Conservation (phyloP, 2,329 filamentous ascomycete genomes). For the Trichophaea hybrida region DNA sequence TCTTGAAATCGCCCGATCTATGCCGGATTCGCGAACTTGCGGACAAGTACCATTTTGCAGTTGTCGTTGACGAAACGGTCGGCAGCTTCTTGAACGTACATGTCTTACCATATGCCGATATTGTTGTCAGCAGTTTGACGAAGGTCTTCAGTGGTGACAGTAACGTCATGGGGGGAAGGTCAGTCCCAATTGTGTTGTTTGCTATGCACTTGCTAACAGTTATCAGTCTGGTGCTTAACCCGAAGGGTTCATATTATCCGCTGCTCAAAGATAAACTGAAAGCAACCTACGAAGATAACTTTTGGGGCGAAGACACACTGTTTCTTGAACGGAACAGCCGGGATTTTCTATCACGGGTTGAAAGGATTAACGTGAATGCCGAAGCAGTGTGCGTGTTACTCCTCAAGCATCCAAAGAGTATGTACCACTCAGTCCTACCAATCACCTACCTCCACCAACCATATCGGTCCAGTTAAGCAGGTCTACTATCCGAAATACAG, state of each 20-base stretch:
- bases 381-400: slow-evolving; percentile 68
- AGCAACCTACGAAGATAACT: slow-evolving; percentile 66
- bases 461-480: slow-evolving; percentile 45
- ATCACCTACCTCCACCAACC: slow-evolving; percentile 29
- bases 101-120: slow-evolving; percentile 73
- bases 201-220: slow-evolving; percentile 3
- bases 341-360: slow-evolving; percentile 71
- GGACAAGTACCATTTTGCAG: slow-evolving; percentile 69
- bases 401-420: slow-evolving; percentile 40
- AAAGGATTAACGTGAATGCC: slow-evolving; percentile 71
- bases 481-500: slow-evolving; percentile 80
- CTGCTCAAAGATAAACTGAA: slow-evolving; percentile 52
- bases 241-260: slow-evolving; percentile 54
- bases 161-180: slow-evolving; percentile 91
- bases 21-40: slow-evolving; percentile 65
- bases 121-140: slow-evolving; percentile 87
- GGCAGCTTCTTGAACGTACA: slow-evolving; percentile 95
- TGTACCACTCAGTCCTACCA: slow-evolving; percentile 11
- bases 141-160: slow-evolving; percentile 96
- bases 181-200: slow-evolving; percentile 9
- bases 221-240: slow-evolving; percentile 45
- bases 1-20: slow-evolving; percentile 73
- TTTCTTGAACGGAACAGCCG: slow-evolving; percentile 95
- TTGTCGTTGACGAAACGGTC: slow-evolving; percentile 91
- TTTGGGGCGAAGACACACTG: slow-evolving; percentile 86